Evolutionary conservation across 1,284 basidiomycete genomes (phyloP), one percentile per base, ranked within the genome.

Genomic region (Pseudozyma thailandica): DNA sequence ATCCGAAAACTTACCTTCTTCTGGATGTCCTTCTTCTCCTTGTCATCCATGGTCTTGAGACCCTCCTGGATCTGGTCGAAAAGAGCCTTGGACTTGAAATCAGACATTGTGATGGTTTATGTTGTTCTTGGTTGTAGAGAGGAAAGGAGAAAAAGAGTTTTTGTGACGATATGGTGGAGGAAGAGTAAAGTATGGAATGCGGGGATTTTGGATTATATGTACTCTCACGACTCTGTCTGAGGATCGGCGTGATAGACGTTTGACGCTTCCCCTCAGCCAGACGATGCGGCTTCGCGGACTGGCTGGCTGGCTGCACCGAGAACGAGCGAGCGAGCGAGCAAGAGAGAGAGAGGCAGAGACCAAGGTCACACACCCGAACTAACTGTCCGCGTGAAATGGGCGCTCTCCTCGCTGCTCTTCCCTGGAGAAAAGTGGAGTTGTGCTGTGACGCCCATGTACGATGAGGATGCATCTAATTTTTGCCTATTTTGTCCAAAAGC

Each of bases 1-100:
- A 35, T 31, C 6, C 30, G 30, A 7, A 6, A 39, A 71, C 73
- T 23, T 60, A 91, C 93, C 90, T 94, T 94, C 85, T 94, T 93
- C 64, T 94, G 89, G 83, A 91, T 89, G 38, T 86, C 85, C 79
- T 90, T 87, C 86, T 89, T 92, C 85, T 95, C 90, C 59, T 87
- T 85, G 50, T 92, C 90, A 51, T 86, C 87, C 85, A 88, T 89
- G 57, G 84, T 83, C 39, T 86, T 85, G 80, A 94, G 90, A 16
- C 88, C 87, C n/a, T 85, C 68, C 41, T 86, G 85, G 77, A 96
- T 88, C 45, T 84, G 85, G 64, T 82, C 51, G 76, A 82, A 81
- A 44, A 78, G 74, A 51, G 66, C 58, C 69, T 75, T 57, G 39
- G 77, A 73, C 74, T 81, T 82, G 75, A 79, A 79, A 41, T 81